Conservation (phyloP, 805 yeast genomes). For the Kodamaea neixiangensis region DNA sequence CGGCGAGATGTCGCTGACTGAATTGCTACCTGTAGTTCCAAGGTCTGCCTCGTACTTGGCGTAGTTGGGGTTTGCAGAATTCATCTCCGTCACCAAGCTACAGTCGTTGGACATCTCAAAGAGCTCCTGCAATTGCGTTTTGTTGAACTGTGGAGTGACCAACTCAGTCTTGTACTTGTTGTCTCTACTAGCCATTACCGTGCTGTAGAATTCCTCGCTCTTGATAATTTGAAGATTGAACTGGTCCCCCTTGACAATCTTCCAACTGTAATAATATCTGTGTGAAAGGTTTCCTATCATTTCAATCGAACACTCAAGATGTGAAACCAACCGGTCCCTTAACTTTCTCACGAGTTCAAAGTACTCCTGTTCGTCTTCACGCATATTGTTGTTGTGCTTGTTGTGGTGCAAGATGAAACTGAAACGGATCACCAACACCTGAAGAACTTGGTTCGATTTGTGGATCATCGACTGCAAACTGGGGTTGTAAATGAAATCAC, state of each 20-base stretch:
- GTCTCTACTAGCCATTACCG: constrained; percentile 7
- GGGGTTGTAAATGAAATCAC: constrained; percentile 27
- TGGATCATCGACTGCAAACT: constrained; percentile 37
- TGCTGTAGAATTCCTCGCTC: constrained; percentile 27
- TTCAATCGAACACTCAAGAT: constrained; percentile 27
- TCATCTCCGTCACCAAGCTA: background rate
- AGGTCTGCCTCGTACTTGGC: background rate
- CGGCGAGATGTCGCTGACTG: constrained; percentile 2
- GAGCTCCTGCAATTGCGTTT: constrained; percentile 10
- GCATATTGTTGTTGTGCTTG: constrained; percentile 24
- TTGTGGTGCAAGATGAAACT: constrained; percentile 30
- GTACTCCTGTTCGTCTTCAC: constrained; percentile 22
- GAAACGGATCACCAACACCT: constrained; percentile 32
- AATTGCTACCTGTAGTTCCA: background rate
- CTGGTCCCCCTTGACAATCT: constrained; percentile 43
- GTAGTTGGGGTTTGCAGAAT: background rate
- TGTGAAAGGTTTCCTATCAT: constrained; percentile 42
- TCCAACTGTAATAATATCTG: constrained; percentile 48
- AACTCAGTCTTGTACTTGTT: constrained; percentile 8
- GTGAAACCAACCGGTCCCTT: constrained; percentile 24
- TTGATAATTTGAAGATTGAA: constrained; percentile 33
- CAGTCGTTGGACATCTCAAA: background rate
- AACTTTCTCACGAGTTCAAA: constrained; percentile 4
- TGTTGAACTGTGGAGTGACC: constrained; percentile 8
- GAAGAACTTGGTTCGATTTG: constrained; percentile 30